These are phyloP conservation scores for Akanthomyces muscarius DNA, from an alignment of 2,329 filamentous ascomycete genomes.

Conservation along the genomic window DNA sequence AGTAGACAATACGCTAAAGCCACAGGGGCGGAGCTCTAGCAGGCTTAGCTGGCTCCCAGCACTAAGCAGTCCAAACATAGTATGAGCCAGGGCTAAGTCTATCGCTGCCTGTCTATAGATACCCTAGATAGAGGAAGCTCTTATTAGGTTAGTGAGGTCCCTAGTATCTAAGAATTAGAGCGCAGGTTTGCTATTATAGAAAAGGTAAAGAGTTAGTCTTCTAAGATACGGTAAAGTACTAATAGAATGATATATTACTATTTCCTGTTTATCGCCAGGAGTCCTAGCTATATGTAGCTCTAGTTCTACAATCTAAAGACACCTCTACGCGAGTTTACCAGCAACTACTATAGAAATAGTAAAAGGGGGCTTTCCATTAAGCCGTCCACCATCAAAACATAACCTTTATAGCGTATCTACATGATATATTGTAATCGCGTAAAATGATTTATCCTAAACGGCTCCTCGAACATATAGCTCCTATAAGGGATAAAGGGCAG, in stretches of 20 bases:
- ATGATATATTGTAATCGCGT: constrained; percentile 3
- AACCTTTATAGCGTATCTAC: constrained; percentile 4
- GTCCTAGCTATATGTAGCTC: constrained; percentile 7
- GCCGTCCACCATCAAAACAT: not conserved
- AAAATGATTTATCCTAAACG: constrained; percentile 1
- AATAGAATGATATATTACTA: constrained; percentile 6
- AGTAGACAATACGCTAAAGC: not conserved
- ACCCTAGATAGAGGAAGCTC: constrained; percentile 6
- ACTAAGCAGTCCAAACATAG: constrained; percentile 10
- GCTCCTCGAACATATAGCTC: constrained; percentile 3
- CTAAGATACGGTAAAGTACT: constrained; percentile 1
- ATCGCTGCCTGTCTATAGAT: constrained; percentile 6
- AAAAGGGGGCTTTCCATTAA: not conserved
- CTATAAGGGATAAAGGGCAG: constrained; percentile 2
- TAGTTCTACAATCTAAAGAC: constrained; percentile 2
- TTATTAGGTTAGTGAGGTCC: not conserved
- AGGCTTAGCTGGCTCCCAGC: constrained; percentile 9
- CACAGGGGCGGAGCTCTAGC: constrained; percentile 4
- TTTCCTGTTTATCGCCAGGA: constrained; percentile 6
- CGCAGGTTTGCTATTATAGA: not conserved
- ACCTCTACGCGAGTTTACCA: constrained; percentile 1
- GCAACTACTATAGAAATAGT: constrained; percentile 3
- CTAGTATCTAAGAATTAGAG: not conserved
- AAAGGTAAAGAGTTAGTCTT: constrained; percentile 1
- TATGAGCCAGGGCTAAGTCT: constrained; percentile 11